phyloP scores from a whole-genome alignment of 176 grass and related monocot genomes.

The Lolium perenne region DNA sequence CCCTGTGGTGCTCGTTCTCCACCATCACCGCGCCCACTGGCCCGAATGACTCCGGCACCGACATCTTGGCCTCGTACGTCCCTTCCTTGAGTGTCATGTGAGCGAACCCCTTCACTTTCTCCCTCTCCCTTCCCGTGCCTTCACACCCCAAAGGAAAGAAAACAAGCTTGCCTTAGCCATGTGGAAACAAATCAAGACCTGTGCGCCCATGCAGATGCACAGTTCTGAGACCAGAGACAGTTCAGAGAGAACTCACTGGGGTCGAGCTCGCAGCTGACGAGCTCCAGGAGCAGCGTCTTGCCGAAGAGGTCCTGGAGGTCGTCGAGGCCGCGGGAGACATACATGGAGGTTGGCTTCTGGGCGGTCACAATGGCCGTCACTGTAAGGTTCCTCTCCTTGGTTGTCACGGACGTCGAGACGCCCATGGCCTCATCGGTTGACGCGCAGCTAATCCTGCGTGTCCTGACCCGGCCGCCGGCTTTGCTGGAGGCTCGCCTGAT shows the following conservation, averaged over 20 bases:
- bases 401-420: neutral
- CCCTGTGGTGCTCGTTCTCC: constrained; percentile 89
- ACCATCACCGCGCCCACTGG: constrained; percentile 68
- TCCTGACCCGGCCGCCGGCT: neutral
- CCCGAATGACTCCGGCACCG: constrained; percentile 58
- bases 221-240: neutral
- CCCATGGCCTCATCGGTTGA: constrained; percentile 23
- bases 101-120: constrained; percentile 49
- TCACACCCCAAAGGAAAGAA: neutral
- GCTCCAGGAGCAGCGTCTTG: constrained; percentile 61
- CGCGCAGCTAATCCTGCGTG: constrained; percentile 35
- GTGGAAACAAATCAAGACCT: neutral
- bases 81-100: constrained; percentile 40
- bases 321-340: constrained; percentile 64
- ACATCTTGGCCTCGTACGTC: constrained; percentile 56
- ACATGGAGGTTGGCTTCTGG: constrained; percentile 41
- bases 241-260: constrained; percentile 48
- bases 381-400: constrained; percentile 35
- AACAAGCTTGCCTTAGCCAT: neutral
- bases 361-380: constrained; percentile 65
- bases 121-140: constrained; percentile 68
- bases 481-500: neutral
- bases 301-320: constrained; percentile 70
- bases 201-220: neutral
- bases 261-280: constrained; percentile 75